These are phyloP conservation scores for Neofusicoccum laricinum DNA, from an alignment of 2,329 filamentous ascomycete species.

Conservation along the genomic window DNA sequence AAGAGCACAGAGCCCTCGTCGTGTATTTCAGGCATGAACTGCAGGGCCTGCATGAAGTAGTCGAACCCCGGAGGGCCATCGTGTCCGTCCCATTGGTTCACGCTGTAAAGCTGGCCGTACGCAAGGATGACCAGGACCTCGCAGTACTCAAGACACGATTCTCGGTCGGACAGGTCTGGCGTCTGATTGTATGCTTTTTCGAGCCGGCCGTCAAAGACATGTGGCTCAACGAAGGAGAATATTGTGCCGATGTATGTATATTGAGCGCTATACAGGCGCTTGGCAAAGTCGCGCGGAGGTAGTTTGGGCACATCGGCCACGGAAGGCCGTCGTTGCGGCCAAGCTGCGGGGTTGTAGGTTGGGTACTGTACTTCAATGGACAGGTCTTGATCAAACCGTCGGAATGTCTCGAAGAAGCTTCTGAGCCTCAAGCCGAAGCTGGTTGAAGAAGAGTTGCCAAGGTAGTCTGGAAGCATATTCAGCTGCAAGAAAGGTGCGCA, in stretches of 20 bases:
- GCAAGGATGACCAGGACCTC: constrained; percentile 54
- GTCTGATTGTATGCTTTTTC: constrained; percentile 43
- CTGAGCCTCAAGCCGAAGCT: constrained; percentile 23
- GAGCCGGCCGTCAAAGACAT: constrained; percentile 47
- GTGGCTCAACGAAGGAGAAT: constrained; percentile 51
- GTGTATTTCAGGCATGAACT: constrained; percentile 54
- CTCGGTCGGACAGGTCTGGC: constrained; percentile 43
- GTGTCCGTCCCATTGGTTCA: constrained; percentile 55
- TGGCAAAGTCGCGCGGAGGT: constrained; percentile 51
- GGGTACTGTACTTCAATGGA: constrained; percentile 30
- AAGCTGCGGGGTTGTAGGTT: constrained; percentile 36
- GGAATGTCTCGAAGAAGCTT: constrained; percentile 23
- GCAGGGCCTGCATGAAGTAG: constrained; percentile 53
- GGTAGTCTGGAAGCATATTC: constrained; percentile 19
- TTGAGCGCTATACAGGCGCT: constrained; percentile 51
- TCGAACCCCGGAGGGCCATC: constrained; percentile 55
- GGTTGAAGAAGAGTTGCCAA: constrained; percentile 26
- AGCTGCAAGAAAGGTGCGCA: not conserved
- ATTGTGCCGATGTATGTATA: constrained; percentile 58
- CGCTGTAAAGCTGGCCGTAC: constrained; percentile 56
- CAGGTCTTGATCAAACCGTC: constrained; percentile 34
- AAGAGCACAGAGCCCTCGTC: constrained; percentile 55
- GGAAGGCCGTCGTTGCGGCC: constrained; percentile 34
- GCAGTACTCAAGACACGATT: constrained; percentile 50
- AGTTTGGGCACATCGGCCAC: constrained; percentile 30